Evolutionary conservation across 108 stramenopile species (phyloP).

Genomic region (Ochromonas danica): DNA sequence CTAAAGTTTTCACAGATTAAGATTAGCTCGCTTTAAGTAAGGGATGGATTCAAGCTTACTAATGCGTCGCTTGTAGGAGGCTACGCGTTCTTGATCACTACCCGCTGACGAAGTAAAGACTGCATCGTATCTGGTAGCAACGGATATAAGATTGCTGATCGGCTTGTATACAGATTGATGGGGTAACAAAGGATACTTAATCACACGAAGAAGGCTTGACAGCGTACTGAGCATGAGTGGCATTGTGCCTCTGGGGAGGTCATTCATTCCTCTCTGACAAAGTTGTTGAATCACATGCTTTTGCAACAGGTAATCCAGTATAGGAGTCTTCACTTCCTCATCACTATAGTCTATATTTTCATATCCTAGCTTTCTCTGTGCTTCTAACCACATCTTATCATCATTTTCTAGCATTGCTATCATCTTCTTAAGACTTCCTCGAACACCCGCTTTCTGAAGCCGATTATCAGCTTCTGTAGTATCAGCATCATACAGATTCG

Average conservation of each 20-base stretch:
- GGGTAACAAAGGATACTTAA: conserved; percentile 17
- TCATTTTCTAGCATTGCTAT: background rate
- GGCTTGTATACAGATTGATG: conserved; percentile 7
- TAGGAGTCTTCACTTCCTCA: background rate
- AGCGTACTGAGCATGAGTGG: background rate
- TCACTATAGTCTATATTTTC: background rate
- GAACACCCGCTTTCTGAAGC: background rate
- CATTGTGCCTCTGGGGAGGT: background rate
- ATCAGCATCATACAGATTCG: background rate
- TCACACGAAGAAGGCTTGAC: background rate
- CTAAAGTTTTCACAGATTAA: background rate
- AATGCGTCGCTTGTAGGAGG: background rate
- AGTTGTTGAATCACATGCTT: background rate
- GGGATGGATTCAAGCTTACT: background rate
- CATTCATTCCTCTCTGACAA: background rate
- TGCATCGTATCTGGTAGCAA: background rate
- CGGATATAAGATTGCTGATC: background rate
- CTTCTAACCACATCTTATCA: background rate
- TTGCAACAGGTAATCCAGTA: background rate
- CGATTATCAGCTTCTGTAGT: background rate
- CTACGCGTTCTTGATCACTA: background rate
- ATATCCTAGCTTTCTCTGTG: background rate
- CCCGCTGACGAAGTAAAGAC: background rate
- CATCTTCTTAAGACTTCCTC: background rate
- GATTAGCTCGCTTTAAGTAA: background rate